These are phyloP conservation scores for Ustilago hordei DNA, from an alignment of 1,284 basidiomycete species.

Conservation along the genomic window DNA sequence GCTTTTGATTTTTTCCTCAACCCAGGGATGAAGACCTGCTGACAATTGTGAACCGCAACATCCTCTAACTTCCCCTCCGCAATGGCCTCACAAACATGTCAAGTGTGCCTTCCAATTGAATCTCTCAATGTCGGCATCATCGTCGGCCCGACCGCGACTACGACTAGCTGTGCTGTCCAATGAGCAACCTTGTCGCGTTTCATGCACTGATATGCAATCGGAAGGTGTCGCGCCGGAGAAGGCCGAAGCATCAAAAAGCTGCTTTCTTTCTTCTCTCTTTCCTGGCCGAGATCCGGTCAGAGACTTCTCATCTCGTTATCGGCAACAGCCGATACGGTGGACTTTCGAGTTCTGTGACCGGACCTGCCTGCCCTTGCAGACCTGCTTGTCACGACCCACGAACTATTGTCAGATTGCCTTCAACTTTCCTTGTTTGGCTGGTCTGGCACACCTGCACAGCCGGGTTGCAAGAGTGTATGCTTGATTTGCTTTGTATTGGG, in stretches of 20 bases:
- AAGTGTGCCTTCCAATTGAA: background rate
- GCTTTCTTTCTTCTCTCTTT: background rate
- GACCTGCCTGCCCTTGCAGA: no score
- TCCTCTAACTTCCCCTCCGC: background rate
- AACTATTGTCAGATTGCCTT: no score
- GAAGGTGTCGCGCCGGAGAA: conserved; percentile 9
- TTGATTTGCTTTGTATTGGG: conserved; percentile 11
- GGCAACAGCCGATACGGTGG: background rate
- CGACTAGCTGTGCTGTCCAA: background rate
- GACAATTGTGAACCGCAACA: background rate
- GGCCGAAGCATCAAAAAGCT: conserved; percentile 7
- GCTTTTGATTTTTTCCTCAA: background rate
- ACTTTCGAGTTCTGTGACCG: background rate
- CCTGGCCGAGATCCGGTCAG: background rate
- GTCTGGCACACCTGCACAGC: background rate
- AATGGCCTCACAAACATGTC: background rate
- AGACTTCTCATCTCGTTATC: background rate
- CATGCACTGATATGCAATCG: conserved; percentile 5
- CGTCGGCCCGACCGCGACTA: background rate
- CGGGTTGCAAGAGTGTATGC: background rate
- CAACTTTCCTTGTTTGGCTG: background rate
- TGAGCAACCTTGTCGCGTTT: conserved; percentile 1
- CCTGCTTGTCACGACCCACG: no score
- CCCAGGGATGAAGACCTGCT: background rate
- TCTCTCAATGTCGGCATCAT: background rate